Base-by-base conservation (phyloP, 129 eudicot species). In the Flaveria ramosissima region DNA sequence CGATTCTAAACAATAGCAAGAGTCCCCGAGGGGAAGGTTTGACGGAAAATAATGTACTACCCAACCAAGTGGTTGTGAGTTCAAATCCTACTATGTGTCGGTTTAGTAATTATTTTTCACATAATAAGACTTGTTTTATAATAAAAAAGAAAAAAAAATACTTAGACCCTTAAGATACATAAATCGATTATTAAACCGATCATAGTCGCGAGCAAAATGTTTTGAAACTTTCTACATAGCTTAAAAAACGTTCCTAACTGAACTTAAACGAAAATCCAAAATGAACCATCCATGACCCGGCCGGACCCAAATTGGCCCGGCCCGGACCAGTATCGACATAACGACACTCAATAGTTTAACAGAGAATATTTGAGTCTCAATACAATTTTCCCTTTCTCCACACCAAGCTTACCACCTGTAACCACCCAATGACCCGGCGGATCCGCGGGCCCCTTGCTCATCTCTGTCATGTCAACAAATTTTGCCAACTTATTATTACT, bases 401-500 rank as follows among this genome's bases (percentile, higher is more conserved):
- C 87, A 17, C 94, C 91, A 53, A 89, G 87, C 68, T 89, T 89
- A 20, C 94, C 94, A 2, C 94, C 94, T 0, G 91, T 89, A 55
- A 89, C 94, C 77, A 89, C 79, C 94, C 94, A 89, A 76, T 89
- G 94, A 7, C 94, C 94, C 0, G 94, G 94, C 15, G 80, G 83
- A 75, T 89, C 86, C 30, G 78, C 83, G 0, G 91, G 83, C 19
- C 94, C 90, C 81, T 86, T 89, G 16, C 87, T 74, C 94, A 86
- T 89, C 78, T 87, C 90, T 9, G 87, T 30, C 89, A 76, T 84
- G 52, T 89, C 91, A 1, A 89, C 89, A 67, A 84, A 82, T 45
- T 89, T 89, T 0, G 73, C 91, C 83, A 89, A 70, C 72, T 86
- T 89, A 71, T 86, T 89, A 16, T 46, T 78, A 47, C 80, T 82